Evolutionary conservation across 768 basidiomycete species (phyloP), one percentile per base, ranked within the genome.

Genomic region (Trametes meyenii): DNA sequence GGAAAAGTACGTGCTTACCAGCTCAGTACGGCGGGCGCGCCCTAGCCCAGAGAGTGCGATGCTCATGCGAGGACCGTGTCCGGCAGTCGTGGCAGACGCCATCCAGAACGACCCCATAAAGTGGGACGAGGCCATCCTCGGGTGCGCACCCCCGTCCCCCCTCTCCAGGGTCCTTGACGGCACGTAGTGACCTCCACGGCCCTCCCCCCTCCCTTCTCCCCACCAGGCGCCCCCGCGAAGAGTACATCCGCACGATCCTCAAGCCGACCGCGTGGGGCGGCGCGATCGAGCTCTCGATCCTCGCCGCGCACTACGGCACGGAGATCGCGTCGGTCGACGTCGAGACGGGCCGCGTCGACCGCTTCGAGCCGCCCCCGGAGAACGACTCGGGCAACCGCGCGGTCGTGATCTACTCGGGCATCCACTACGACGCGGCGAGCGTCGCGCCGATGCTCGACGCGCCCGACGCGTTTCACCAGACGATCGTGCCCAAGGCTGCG

Each of bases 311-410:
- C 73, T 97, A 87, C 72, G 75, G 76, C 24, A 88, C 91, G 1
- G 96, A 97, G 74, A 96, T 98, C 39, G 85, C 87, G 2, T 92
- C 90, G 63, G 81, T 96, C 58, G 96, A 98, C 71, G 91, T 98
- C 62, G 92, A 96, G 73, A 92, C 92, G 0, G 96, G 96, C 0
- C 84, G 96, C 17, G 83, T 94, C 61, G 94, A 98, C 75, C 83
- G 82, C 21, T 96, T 96, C 70, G 78, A 85, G 1, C 83, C 90
- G 50, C 77, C 79, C 26, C 75, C 79, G 13, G 76, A 71, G n/a
- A 66, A 66, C 12, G 73, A 76, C 61, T 73, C 67, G 24, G 78
- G 72, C 0, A 72, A 74, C 55, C 72, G 74, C 69, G 74, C 86
- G 59, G 73, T 97, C 14, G 70, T 98, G n/a, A 80, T 98, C 4